Base-by-base conservation (phyloP, 2,329 filamentous ascomycete species). In the Hypoxylon sp. region DNA sequence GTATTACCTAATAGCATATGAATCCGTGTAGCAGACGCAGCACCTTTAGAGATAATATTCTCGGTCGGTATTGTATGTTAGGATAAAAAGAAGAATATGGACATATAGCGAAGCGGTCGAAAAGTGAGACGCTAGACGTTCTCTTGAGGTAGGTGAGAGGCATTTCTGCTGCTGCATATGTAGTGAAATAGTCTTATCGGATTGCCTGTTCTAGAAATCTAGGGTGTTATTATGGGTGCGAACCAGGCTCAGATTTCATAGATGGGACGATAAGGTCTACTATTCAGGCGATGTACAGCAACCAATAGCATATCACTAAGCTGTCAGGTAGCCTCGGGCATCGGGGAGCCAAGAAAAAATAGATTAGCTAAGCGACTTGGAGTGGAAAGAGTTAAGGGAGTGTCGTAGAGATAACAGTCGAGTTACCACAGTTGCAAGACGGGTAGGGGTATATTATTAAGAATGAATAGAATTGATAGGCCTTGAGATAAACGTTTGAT, bases 251-350 rank as follows among this genome's bases (percentile, higher is more conserved):
- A 27, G 9, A 54, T 39, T 54, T 23, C 5, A 55, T 41, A 53
- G 37, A 62, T 60, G 54, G 59, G 51, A 57, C 27, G 55, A 53
- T 37, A n/a, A n/a, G n/a, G n/a, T n/a, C n/a, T n/a, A n/a, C 43
- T 58, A 29, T 50, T 25, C 29, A 46, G 51, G 30, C 7, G 45
- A n/a, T 16, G n/a, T 30, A 19, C 29, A 60, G 27, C 21, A 27
- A 45, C 34, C 27, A 19, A 23, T 37, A 32, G 51, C 34, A 51
- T 52, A 56, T 50, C 55, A 46, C 52, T 23, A 12, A 29, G 29
- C 23, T 43, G 30, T 12, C 21, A 29, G 19, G 46, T 19, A 27
- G 21, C 27, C 21, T 46, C 32, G 19, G 11, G 19, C 14, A 19
- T 2, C 43, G 6, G 16, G n/a, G 16, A 47, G 23, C 7, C 32